Evolutionary conservation across 768 basidiomycete genomes (phyloP).

Genomic region (Boletellus ananiceps): DNA sequence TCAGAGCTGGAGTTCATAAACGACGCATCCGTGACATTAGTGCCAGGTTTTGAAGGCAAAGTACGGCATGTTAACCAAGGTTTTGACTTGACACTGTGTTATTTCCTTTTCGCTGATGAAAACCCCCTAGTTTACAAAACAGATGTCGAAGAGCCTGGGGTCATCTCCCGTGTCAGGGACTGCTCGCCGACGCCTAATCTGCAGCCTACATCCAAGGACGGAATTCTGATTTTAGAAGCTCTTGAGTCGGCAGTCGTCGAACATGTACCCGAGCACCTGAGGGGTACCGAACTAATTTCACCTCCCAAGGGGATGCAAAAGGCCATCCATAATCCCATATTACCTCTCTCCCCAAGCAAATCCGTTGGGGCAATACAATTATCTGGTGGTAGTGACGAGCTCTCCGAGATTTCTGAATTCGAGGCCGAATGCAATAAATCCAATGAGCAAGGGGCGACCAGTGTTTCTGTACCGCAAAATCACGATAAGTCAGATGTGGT

Average conservation of each 20-base stretch:
- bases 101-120: not conserved
- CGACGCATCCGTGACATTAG: conserved; percentile 18
- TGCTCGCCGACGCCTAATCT: not conserved
- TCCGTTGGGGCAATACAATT: not conserved
- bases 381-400: conserved; percentile 21
- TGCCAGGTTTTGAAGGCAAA: conserved; percentile 31
- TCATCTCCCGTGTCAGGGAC: not conserved
- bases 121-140: conserved; percentile 27
- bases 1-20: conserved; percentile 22
- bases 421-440: conserved; percentile 7
- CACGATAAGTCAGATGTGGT: not conserved
- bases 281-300: not conserved
- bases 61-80: conserved; percentile 30
- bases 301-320: not conserved
- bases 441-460: not conserved
- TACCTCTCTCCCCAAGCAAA: not conserved
- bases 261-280: not conserved
- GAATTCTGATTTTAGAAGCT: not conserved
- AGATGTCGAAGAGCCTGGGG: conserved; percentile 16
- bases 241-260: not conserved
- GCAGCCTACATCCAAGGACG: not conserved
- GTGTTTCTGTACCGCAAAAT: not conserved
- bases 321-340: not conserved
- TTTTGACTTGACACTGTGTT: conserved; percentile 1
- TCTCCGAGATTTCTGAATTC: conserved; percentile 35